Evolutionary conservation across 257 asterid species (phyloP), one percentile per base, ranked within the genome.

Genomic region (Ligustrum vulgare): DNA sequence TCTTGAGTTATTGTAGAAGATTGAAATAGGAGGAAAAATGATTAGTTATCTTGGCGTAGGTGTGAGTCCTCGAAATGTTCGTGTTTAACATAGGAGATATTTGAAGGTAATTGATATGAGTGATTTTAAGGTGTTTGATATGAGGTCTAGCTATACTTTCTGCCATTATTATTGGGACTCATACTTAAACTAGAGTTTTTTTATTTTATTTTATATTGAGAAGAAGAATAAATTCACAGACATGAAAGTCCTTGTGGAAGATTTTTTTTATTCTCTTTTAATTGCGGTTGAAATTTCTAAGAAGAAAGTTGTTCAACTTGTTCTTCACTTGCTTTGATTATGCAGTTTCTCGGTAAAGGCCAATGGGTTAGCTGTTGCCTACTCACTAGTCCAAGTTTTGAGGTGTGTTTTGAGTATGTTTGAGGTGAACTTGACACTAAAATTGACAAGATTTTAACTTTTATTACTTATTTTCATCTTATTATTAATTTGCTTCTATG

Each of bases 181-280:
- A 91, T 66, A 77, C 87, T 70, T 91, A 95, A 80, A 97, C 93
- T 49, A 89, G 98, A 90, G 75, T 82, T 95, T 70, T 95, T 95
- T 88, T 80, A 92, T 9, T 87, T 95, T 43, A 78, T 28, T 28
- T 28, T 28, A 28, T 28, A 28, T 28, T 28, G 31, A 73, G 87
- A 93, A 91, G 87, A 82, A 76, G 82, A 98, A 98, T 75, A 91
- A 85, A 76, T 93, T 89, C 68, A 95, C 96, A 54, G 97, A 95
- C 81, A 90, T 95, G 97, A 93, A 95, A 82, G 88, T 96, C 58
- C 93, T 93, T 54, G 89, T 93, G 99, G 93, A 89, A 87, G 98
- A 72, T 28, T 4, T 11, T 36, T 28, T 8, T 28, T 8, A 13
- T 20, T 76, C 8, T 35, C 2, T 69, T n/a, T 20, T 28, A 2